phyloP scores from a whole-genome alignment of 495 filamentous ascomycete species.

The Talaromyces proteolyticus region DNA sequence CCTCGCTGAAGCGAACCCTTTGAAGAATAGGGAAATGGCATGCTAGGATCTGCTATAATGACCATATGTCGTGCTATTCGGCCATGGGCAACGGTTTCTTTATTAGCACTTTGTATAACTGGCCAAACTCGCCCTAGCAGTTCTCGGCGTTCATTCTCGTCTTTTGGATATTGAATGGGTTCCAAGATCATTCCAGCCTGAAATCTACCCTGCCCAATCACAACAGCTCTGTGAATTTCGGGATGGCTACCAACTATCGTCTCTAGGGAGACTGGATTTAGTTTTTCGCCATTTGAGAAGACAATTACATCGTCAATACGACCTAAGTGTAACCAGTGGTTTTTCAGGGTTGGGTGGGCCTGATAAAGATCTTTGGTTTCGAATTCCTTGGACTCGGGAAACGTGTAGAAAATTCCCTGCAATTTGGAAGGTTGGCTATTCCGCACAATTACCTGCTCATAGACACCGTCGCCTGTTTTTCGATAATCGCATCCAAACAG shows the following conservation, averaged over 20 bases:
- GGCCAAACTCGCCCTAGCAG: slow-evolving; percentile 11
- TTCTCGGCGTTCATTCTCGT: background rate
- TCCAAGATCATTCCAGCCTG: slow-evolving; percentile 20
- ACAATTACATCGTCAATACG: slow-evolving; percentile 55
- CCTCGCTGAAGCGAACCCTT: slow-evolving; percentile 49
- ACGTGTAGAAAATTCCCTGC: slow-evolving; percentile 33
- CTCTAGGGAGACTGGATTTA: slow-evolving; percentile 52
- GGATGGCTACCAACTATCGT: slow-evolving; percentile 32
- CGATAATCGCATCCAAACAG: slow-evolving; percentile 23
- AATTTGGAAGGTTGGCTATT: slow-evolving; percentile 9
- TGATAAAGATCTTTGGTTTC: slow-evolving; percentile 50
- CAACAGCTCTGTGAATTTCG: slow-evolving; percentile 38
- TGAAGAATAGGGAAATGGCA: slow-evolving; percentile 39
- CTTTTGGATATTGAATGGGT: background rate
- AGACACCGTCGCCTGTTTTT: slow-evolving; percentile 35
- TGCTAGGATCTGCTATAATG: slow-evolving; percentile 32
- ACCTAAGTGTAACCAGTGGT: slow-evolving; percentile 45
- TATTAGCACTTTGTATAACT: slow-evolving; percentile 8
- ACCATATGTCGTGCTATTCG: slow-evolving; percentile 16
- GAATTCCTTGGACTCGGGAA: slow-evolving; percentile 45
- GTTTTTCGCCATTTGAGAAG: slow-evolving; percentile 55
- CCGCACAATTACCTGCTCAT: slow-evolving; percentile 33
- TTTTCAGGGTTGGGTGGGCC: slow-evolving; percentile 36
- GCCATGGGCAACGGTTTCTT: slow-evolving; percentile 8
- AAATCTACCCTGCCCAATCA: slow-evolving; percentile 36